Evolutionary conservation across 495 filamentous ascomycete genomes (phyloP).

Genomic region (Oleoguttula mirabilis): DNA sequence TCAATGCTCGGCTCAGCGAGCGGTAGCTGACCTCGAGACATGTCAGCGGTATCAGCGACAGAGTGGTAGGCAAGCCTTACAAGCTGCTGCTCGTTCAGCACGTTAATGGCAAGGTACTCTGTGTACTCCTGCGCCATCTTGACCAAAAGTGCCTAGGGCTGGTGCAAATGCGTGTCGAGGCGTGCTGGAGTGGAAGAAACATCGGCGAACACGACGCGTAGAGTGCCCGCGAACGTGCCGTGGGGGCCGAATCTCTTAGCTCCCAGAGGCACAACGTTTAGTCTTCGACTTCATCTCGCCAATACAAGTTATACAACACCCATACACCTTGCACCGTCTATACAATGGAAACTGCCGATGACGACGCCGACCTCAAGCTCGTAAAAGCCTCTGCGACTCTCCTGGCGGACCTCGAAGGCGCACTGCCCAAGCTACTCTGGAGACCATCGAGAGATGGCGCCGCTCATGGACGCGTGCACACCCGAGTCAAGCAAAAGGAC

Average conservation of each 20-base stretch:
- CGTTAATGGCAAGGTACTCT: constrained; percentile 58
- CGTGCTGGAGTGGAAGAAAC: too few relatives aligned
- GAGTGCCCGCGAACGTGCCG: constrained; percentile 4
- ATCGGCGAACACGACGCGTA: constrained; percentile 4
- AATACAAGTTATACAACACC: too few relatives aligned
- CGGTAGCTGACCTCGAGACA: constrained; percentile 67
- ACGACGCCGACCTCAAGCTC: constrained; percentile 29
- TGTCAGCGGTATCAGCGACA: background rate
- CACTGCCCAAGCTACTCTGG: constrained; percentile 23
- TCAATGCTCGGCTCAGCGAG: constrained; percentile 60
- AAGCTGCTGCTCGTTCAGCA: constrained; percentile 64
- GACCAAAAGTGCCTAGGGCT: constrained; percentile 2
- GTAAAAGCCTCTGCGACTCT: constrained; percentile 22
- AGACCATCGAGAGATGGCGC: constrained; percentile 5
- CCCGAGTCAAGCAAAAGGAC: constrained; percentile 20
- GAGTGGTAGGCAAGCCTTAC: constrained; percentile 37
- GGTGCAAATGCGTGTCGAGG: background rate
- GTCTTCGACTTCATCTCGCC: background rate
- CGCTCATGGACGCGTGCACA: constrained; percentile 12
- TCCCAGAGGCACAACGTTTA: background rate
- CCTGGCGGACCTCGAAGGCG: constrained; percentile 20
- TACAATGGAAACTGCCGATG: constrained; percentile 15
- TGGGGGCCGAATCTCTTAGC: background rate
- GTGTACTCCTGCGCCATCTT: constrained; percentile 50
- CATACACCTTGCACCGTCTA: too few relatives aligned